phyloP scores from a whole-genome alignment of 352 stramenopile genomes.

The Pythium folliculosum region DNA sequence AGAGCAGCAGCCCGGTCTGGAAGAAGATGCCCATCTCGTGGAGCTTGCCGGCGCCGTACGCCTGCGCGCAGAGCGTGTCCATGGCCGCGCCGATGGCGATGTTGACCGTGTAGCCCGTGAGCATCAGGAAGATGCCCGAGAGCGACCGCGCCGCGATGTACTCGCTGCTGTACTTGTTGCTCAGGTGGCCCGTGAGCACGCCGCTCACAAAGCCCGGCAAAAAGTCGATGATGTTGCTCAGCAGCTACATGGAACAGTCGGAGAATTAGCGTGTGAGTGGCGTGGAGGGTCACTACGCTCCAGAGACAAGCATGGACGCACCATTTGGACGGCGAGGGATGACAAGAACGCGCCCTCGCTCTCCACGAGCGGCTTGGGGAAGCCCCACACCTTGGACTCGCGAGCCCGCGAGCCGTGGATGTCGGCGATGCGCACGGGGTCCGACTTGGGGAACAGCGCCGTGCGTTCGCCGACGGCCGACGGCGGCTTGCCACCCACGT shows the following conservation, averaged over 20 bases:
- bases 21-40: slow-evolving; percentile 88
- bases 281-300: neutral
- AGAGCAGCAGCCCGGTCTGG: slow-evolving; percentile 78
- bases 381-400: slow-evolving; percentile 28
- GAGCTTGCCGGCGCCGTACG: slow-evolving; percentile 84
- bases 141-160: slow-evolving; percentile 79
- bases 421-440: slow-evolving; percentile 25
- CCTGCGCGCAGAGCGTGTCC: slow-evolving; percentile 87
- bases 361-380: slow-evolving; percentile 27
- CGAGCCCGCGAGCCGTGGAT: slow-evolving; percentile 21
- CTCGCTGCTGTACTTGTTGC: slow-evolving; percentile 56
- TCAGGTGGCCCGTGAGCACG: slow-evolving; percentile 74
- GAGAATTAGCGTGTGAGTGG: too few relatives aligned
- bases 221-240: slow-evolving; percentile 74
- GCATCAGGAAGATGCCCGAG: slow-evolving; percentile 80
- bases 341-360: slow-evolving; percentile 34
- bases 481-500: neutral
- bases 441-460: slow-evolving; percentile 18
- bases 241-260: slow-evolving; percentile 34
- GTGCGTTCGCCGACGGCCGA: slow-evolving; percentile 12
- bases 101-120: slow-evolving; percentile 81
- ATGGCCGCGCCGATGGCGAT: slow-evolving; percentile 86
- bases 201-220: slow-evolving; percentile 62
- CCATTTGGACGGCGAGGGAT: slow-evolving; percentile 39
- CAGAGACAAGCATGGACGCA: slow-evolving; percentile 11